phyloP scores from a whole-genome alignment of 163 green algal species.

The Coccomyxa subellipsoidea region DNA sequence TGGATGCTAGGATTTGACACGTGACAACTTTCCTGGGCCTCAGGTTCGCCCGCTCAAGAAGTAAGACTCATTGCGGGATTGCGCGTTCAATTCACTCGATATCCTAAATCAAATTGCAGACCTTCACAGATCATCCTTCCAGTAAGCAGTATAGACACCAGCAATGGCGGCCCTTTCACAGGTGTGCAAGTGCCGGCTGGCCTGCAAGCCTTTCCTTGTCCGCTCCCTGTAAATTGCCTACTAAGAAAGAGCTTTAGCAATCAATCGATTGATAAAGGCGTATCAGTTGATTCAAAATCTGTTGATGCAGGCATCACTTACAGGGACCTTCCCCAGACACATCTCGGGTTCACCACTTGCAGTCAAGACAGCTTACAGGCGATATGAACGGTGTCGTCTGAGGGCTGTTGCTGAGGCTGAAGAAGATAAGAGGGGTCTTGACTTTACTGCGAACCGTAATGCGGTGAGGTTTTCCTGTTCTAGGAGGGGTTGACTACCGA shows the following conservation, averaged over 20 bases:
- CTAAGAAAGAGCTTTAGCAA: too few relatives aligned
- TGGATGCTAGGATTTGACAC: background rate
- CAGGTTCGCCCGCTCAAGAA: background rate
- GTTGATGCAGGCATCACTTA: background rate
- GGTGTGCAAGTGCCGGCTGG: background rate
- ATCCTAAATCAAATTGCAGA: too few relatives aligned
- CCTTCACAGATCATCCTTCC: too few relatives aligned
- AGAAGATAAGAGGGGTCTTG: background rate
- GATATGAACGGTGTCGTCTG: background rate
- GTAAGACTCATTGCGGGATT: too few relatives aligned
- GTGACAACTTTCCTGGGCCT: background rate
- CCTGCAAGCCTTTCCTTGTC: background rate
- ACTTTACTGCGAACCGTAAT: background rate
- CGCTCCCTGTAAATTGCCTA: too few relatives aligned
- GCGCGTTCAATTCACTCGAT: too few relatives aligned
- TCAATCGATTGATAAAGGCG: too few relatives aligned
- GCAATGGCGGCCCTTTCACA: background rate
- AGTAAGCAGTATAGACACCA: too few relatives aligned
- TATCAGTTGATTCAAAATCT: too few relatives aligned
- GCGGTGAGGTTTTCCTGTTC: background rate
- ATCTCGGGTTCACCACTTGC: background rate
- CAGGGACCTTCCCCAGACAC: background rate
- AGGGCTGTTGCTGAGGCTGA: conserved; percentile 6
- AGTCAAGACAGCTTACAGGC: background rate
- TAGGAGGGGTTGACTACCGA: too few relatives aligned